Evolutionary conservation across 1,139 yeast genomes (phyloP).

Genomic region (Hemisphaericaspora subhashii): DNA sequence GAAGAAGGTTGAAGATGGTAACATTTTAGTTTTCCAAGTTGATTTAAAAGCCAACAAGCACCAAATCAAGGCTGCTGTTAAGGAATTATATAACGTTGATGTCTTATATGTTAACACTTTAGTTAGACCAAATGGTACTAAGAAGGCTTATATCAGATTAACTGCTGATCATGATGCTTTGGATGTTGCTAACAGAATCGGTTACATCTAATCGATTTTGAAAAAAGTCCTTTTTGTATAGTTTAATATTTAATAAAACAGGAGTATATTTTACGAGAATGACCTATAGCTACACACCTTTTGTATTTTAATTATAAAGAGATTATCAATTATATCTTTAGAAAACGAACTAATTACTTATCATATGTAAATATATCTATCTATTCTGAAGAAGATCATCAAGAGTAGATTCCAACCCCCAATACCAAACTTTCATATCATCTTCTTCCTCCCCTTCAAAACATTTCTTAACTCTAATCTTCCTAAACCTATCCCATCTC

Average conservation of each 20-base stretch:
- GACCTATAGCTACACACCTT: too few relatives aligned
- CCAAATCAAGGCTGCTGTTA: constrained; percentile 97
- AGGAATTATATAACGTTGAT: constrained; percentile 97
- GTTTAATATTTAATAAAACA: constrained; percentile 1
- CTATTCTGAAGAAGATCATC: constrained; percentile 5
- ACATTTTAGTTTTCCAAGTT: constrained; percentile 98
- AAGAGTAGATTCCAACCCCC: constrained; percentile 9
- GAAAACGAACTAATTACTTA: not conserved
- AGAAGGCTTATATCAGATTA: constrained; percentile 99
- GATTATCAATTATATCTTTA: too few relatives aligned
- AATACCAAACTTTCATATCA: constrained; percentile 4
- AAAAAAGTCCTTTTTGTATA: not conserved
- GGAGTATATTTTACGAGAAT: not conserved
- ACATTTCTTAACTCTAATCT: not conserved
- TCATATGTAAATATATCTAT: not conserved
- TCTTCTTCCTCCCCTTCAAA: not conserved
- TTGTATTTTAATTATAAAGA: too few relatives aligned
- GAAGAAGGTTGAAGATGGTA: constrained; percentile 99
- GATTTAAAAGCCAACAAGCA: constrained; percentile 95
- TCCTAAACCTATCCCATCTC: constrained; percentile 1
- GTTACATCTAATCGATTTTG: constrained; percentile 59
- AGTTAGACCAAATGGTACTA: constrained; percentile 98
- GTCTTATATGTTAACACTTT: constrained; percentile 93
- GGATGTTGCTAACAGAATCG: constrained; percentile 99
- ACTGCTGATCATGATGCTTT: constrained; percentile 99